Evolutionary conservation across 768 basidiomycete genomes (phyloP).

Genomic region (Leccinum variicolor): DNA sequence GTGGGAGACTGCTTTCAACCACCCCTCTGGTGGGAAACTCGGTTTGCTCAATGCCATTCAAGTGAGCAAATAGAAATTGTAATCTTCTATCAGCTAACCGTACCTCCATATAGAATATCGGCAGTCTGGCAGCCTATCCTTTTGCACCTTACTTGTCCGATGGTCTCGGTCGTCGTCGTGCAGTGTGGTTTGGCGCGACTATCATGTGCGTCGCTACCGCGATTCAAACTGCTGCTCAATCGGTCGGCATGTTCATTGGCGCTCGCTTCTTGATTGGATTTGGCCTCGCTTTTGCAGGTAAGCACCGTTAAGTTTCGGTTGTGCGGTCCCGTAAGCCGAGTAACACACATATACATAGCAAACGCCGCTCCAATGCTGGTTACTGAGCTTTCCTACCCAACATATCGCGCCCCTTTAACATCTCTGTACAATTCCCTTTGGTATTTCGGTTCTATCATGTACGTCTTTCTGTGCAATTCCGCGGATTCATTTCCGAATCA

Average conservation of each 20-base stretch:
- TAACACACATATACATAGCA: neutral
- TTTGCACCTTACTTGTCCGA: neutral
- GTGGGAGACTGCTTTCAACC: constrained; percentile 61
- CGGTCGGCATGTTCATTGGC: neutral
- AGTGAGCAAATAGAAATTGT: neutral
- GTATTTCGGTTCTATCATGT: neutral
- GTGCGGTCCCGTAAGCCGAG: neutral
- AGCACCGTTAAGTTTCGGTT: neutral
- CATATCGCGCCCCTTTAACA: neutral
- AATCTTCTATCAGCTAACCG: neutral
- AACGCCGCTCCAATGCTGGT: neutral
- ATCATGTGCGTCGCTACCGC: neutral
- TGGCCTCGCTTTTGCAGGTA: neutral
- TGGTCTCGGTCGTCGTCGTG: neutral
- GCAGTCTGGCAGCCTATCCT: neutral
- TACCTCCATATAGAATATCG: neutral
- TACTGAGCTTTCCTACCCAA: neutral
- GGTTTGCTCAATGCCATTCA: neutral
- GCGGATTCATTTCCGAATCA: neutral
- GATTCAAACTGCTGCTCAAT: neutral
- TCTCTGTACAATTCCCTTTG: neutral
- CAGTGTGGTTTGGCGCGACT: neutral
- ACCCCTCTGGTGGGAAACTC: constrained; percentile 35
- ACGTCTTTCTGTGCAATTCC: neutral
- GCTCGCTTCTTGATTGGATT: neutral